phyloP scores from a whole-genome alignment of 805 yeast species.

The Saccharomycopsis fibuligera region DNA sequence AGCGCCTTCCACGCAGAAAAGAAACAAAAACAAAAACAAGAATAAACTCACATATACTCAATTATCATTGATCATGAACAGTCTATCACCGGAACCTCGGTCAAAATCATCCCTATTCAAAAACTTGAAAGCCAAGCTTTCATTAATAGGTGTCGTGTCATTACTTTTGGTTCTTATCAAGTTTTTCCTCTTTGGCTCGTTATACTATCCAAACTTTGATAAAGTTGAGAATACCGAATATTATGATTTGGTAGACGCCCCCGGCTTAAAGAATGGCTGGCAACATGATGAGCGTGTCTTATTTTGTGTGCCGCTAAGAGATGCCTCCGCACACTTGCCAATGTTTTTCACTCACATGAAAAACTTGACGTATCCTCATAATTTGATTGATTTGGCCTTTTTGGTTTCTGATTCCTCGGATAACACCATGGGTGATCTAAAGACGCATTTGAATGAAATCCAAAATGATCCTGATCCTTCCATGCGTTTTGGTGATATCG shows the following conservation, averaged over 20 bases:
- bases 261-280: constrained; percentile 9
- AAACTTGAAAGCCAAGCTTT: not conserved
- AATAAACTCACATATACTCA: too few species aligned
- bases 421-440: constrained; percentile 50
- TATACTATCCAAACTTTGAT: constrained; percentile 17
- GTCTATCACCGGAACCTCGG: too few species aligned
- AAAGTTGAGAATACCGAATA: constrained; percentile 13
- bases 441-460: constrained; percentile 52
- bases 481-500: constrained; percentile 56
- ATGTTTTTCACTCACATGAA: constrained; percentile 79
- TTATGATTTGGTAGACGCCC: constrained; percentile 9
- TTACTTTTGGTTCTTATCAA: not conserved
- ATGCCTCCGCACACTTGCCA: constrained; percentile 72
- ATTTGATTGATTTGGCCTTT: constrained; percentile 71
- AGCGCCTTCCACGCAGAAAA: not conserved
- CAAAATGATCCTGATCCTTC: constrained; percentile 46
- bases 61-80: too few species aligned
- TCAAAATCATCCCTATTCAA: not conserved
- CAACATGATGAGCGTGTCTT: constrained; percentile 34
- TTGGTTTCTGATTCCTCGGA: constrained; percentile 74
- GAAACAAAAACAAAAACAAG: not conserved
- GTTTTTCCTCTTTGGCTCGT: not conserved
- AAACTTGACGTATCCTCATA: constrained; percentile 82
- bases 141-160: not conserved
- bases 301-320: constrained; percentile 68